A percentile compares a stretch with the other conserved stretches of the same genome.
These are phyloP conservation scores for Nyctanthes arbortristis DNA, from an alignment of 257 asterid genomes.

Conservation along the genomic window DNA sequence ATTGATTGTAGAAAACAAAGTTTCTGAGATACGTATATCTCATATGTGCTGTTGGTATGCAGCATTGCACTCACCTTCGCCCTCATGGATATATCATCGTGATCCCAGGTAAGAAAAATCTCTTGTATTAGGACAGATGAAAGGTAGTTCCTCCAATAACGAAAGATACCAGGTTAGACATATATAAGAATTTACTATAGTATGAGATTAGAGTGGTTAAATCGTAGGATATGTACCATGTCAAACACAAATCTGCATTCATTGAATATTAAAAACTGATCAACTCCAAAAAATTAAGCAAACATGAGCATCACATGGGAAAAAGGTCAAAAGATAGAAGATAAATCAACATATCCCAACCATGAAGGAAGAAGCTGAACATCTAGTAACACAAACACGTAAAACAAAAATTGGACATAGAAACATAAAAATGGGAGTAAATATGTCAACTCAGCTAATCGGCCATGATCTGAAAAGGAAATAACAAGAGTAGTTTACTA, in stretches of 20 bases:
- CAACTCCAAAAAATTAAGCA: background rate
- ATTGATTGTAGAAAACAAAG: conserved; percentile 17
- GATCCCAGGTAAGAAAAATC: conserved; percentile 99
- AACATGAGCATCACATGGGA: background rate
- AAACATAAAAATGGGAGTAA: background rate
- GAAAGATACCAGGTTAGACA: conserved; percentile 24
- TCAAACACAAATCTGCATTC: conserved; percentile 13
- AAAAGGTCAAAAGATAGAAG: too few relatives aligned
- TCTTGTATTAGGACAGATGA: conserved; percentile 96
- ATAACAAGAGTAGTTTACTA: background rate
- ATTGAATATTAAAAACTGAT: background rate
- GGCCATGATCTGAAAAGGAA: background rate
- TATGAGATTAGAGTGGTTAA: background rate
- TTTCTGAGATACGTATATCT: conserved; percentile 15
- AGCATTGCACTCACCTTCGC: conserved; percentile 66
- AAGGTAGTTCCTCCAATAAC: conserved; percentile 76
- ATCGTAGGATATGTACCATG: conserved; percentile 9
- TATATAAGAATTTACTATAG: conserved; percentile 15
- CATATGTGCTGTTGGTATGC: conserved; percentile 18
- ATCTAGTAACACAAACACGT: too few relatives aligned
- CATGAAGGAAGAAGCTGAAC: too few relatives aligned
- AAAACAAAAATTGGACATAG: background rate
- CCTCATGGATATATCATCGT: conserved; percentile 92
- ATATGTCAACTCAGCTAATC: background rate
- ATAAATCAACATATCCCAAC: too few relatives aligned